Conservation (phyloP, 495 filamentous ascomycete genomes). For the Penicillium soppii region DNA sequence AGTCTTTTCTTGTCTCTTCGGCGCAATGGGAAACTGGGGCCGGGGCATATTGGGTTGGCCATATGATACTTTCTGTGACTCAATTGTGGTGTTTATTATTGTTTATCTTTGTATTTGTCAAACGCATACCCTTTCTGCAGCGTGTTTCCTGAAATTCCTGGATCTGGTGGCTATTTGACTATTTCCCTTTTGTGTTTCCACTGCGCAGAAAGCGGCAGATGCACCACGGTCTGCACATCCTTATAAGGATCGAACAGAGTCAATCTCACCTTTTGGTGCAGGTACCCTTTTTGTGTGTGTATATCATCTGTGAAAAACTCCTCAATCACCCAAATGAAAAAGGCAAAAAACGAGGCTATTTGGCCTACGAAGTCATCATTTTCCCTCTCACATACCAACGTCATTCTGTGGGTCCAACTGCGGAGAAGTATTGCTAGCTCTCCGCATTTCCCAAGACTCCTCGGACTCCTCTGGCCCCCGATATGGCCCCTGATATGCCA, state of each 20-base stretch:
- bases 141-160: slow-evolving; percentile 22
- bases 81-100: slow-evolving; percentile 15
- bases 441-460: too few relatives aligned
- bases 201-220: slow-evolving; percentile 10
- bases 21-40: slow-evolving; percentile 27
- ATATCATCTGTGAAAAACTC: slow-evolving; percentile 17
- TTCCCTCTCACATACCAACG: too few relatives aligned
- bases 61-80: slow-evolving; percentile 15
- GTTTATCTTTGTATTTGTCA: slow-evolving; percentile 11
- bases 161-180: slow-evolving; percentile 16
- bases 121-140: slow-evolving; percentile 27
- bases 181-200: slow-evolving; percentile 11
- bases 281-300: slow-evolving; percentile 6
- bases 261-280: too few relatives aligned
- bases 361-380: too few relatives aligned
- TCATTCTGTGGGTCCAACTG: slow-evolving; percentile 1
- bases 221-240: slow-evolving; percentile 1
- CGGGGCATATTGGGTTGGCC: slow-evolving; percentile 29
- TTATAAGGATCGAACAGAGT: neutral
- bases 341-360: slow-evolving; percentile 23
- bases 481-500: too few relatives aligned
- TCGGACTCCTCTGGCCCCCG: too few relatives aligned
- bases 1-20: slow-evolving; percentile 31
- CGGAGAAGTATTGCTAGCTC: neutral
- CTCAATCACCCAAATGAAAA: slow-evolving; percentile 17